A percentile compares a stretch with the other conserved stretches of the same genome.
These are phyloP conservation scores for Ceratobasidium sp. DNA, from an alignment of 1,284 basidiomycete genomes.

Conservation along the genomic window DNA sequence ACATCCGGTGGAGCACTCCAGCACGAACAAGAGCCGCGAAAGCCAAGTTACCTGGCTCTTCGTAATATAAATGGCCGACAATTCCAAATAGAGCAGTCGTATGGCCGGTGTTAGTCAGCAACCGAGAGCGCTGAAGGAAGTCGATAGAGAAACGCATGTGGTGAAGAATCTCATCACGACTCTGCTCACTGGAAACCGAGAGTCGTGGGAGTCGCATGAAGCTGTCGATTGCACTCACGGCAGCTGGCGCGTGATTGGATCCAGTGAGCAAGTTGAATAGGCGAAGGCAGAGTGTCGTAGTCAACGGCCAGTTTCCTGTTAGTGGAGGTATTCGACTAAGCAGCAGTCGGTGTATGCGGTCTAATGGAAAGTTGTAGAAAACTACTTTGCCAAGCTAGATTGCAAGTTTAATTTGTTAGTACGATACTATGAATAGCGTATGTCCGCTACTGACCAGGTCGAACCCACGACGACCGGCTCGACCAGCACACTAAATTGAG, in stretches of 20 bases:
- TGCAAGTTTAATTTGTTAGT: background rate
- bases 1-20: constrained; percentile 72
- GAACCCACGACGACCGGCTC: constrained; percentile 77
- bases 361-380: constrained; percentile 75
- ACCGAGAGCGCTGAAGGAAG: constrained; percentile 70
- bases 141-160: constrained; percentile 80
- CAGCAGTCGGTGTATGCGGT: constrained; percentile 72
- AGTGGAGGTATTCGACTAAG: constrained; percentile 75
- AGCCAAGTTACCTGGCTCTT: constrained; percentile 78
- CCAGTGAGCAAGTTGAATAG: constrained; percentile 75
- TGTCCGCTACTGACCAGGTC: constrained; percentile 60
- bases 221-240: constrained; percentile 66
- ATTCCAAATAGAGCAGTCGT: constrained; percentile 60
- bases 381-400: constrained; percentile 71
- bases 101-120: constrained; percentile 68
- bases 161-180: constrained; percentile 70
- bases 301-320: constrained; percentile 74
- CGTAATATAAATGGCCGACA: constrained; percentile 66
- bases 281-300: constrained; percentile 73
- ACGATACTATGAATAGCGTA: background rate
- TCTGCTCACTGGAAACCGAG: constrained; percentile 68
- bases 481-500: constrained; percentile 79
- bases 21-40: constrained; percentile 69
- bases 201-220: constrained; percentile 71
- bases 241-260: constrained; percentile 66